phyloP scores from a whole-genome alignment of 2,329 filamentous ascomycete species.

The Fusarium decemcellulare region DNA sequence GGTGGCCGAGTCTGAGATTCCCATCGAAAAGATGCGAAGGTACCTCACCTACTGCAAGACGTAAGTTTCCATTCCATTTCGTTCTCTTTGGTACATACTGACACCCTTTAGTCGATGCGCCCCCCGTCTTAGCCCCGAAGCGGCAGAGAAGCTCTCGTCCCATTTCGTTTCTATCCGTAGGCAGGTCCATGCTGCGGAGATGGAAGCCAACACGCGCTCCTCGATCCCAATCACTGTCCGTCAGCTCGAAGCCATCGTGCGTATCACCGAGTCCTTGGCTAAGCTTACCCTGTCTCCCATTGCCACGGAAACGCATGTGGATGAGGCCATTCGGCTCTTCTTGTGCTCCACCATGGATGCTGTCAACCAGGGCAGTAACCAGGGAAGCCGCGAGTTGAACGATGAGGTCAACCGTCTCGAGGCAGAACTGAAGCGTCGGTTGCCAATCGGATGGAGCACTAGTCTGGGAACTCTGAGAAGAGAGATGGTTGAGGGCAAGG shows the following conservation, averaged over 20 bases:
- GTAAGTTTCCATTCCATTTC: conserved; percentile 65
- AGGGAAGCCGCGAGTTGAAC: conserved; percentile 89
- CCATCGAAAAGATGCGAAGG: conserved; percentile 96
- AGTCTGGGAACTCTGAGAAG: conserved; percentile 87
- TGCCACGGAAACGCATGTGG: conserved; percentile 91
- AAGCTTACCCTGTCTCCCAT: conserved; percentile 90
- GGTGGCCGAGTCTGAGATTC: conserved; percentile 86
- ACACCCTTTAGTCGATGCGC: conserved; percentile 80
- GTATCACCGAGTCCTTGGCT: conserved; percentile 95
- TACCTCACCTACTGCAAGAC: conserved; percentile 98
- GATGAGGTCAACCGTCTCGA: conserved; percentile 91
- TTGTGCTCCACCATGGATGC: conserved; percentile 98
- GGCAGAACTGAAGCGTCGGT: conserved; percentile 85
- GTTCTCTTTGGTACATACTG: conserved; percentile 39
- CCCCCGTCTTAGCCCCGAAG: conserved; percentile 89
- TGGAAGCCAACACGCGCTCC: conserved; percentile 90
- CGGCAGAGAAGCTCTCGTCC: conserved; percentile 94
- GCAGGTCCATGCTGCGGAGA: conserved; percentile 92
- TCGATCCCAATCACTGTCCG: conserved; percentile 98
- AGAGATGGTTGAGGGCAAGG: conserved; percentile 93
- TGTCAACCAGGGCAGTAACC: conserved; percentile 88
- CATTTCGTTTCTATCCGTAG: conserved; percentile 97
- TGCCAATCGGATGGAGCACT: conserved; percentile 97
- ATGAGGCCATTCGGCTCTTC: conserved; percentile 98
- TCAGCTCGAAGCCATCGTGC: conserved; percentile 96